These are phyloP conservation scores for Penicillium italicum DNA, from an alignment of 2,329 filamentous ascomycete species.

Conservation along the genomic window DNA sequence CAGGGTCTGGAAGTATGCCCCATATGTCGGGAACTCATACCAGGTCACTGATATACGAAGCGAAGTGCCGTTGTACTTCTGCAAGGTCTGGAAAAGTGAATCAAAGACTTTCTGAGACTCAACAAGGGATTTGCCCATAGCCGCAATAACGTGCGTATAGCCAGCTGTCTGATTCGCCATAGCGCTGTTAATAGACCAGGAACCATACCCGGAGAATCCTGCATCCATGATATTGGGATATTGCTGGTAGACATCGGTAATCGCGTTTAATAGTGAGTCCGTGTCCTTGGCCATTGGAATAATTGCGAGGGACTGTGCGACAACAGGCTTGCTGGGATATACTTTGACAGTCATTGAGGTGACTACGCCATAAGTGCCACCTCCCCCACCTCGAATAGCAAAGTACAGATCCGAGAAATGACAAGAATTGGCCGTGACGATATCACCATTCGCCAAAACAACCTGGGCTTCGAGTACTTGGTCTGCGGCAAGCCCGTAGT, in stretches of 20 bases:
- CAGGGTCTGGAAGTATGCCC: not conserved
- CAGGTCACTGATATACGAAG: not conserved
- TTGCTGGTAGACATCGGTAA: conserved; percentile 1
- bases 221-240: conserved; percentile 6
- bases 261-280: not conserved
- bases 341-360: conserved; percentile 22
- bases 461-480: conserved; percentile 45
- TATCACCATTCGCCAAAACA: conserved; percentile 37
- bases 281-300: conserved; percentile 6
- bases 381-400: conserved; percentile 43
- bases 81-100: too few species aligned
- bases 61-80: not conserved
- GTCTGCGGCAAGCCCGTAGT: conserved; percentile 46
- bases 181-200: conserved; percentile 6
- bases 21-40: not conserved
- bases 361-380: conserved; percentile 30
- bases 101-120: too few species aligned
- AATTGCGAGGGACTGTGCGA: conserved; percentile 11
- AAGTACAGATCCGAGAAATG: conserved; percentile 29
- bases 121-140: conserved; percentile 6
- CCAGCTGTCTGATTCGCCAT: not conserved
- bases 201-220: conserved; percentile 7
- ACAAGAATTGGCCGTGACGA: conserved; percentile 35
- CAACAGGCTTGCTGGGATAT: conserved; percentile 9
- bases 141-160: conserved; percentile 16